Conservation (phyloP, 352 stramenopile species). For the Phytophthora fragariaefolia region DNA sequence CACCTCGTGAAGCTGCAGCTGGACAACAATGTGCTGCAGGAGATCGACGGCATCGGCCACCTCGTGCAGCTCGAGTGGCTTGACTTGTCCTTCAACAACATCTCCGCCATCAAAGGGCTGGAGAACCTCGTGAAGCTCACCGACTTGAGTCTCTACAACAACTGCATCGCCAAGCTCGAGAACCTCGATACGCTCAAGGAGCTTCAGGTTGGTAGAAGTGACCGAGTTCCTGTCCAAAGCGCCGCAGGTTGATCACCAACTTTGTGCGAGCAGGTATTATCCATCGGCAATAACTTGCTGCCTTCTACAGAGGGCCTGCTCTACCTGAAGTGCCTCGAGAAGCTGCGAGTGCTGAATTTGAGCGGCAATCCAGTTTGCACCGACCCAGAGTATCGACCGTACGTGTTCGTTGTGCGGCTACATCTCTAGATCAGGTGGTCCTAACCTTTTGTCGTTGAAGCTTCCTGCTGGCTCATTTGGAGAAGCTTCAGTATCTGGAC, state of each 20-base stretch:
- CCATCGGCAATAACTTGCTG: slow-evolving; percentile 93
- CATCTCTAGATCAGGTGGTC: not conserved
- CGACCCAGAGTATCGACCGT: slow-evolving; percentile 91
- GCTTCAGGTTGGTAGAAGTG: slow-evolving; percentile 63
- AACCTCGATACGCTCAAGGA: slow-evolving; percentile 90
- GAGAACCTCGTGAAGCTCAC: slow-evolving; percentile 91
- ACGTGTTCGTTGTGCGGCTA: slow-evolving; percentile 10
- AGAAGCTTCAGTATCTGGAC: slow-evolving; percentile 94
- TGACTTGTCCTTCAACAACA: slow-evolving; percentile 96
- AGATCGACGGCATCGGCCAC: slow-evolving; percentile 89
- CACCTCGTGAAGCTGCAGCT: slow-evolving; percentile 92
- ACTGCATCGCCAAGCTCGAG: slow-evolving; percentile 93
- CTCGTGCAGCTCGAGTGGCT: slow-evolving; percentile 92
- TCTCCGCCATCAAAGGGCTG: slow-evolving; percentile 90
- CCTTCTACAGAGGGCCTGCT: slow-evolving; percentile 71
- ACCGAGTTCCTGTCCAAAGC: not conserved
- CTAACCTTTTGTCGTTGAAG: slow-evolving; percentile 27
- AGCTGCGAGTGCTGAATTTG: slow-evolving; percentile 92
- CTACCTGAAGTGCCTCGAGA: slow-evolving; percentile 87
- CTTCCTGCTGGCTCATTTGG: slow-evolving; percentile 92
- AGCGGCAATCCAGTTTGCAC: slow-evolving; percentile 93
- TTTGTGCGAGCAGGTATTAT: slow-evolving; percentile 70
- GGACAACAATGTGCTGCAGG: slow-evolving; percentile 95
- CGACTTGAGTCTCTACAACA: slow-evolving; percentile 94
- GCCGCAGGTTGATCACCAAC: not conserved